These are phyloP conservation scores for Aspergillus heteromorphus DNA, from an alignment of 495 filamentous ascomycete species.

Conservation along the genomic window DNA sequence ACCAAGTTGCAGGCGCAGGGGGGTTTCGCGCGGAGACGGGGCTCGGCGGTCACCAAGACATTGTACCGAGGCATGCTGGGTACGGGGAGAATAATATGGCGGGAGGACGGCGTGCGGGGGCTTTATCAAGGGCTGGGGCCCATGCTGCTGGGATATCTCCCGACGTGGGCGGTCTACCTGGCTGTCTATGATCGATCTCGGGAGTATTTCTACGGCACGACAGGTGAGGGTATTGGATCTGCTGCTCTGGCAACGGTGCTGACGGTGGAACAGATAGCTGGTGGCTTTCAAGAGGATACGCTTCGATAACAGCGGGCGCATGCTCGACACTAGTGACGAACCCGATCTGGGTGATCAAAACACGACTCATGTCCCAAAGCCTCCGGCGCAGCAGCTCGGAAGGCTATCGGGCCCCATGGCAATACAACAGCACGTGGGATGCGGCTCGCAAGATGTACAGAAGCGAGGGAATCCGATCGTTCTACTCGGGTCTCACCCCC, in stretches of 20 bases:
- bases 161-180: conserved; percentile 97
- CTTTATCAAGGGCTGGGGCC: conserved; percentile 93
- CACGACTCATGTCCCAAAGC: conserved; percentile 88
- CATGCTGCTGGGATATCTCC: conserved; percentile 90
- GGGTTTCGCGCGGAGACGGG: conserved; percentile 53
- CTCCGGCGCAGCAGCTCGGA: conserved; percentile 39
- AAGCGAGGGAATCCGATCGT: conserved; percentile 78
- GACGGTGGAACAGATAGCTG: conserved; percentile 40
- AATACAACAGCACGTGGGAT: conserved; percentile 81
- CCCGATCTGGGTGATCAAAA: conserved; percentile 99
- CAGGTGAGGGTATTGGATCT: conserved; percentile 46
- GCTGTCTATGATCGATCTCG: conserved; percentile 90
- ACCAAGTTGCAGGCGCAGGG: conserved; percentile 97
- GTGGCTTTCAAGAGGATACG: conserved; percentile 60
- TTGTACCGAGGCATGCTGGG: conserved; percentile 83
- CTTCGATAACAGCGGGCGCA: conserved; percentile 83
- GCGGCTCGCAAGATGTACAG: conserved; percentile 93
- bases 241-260: not conserved
- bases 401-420: conserved; percentile 69
- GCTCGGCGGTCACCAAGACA: conserved; percentile 40
- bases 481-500: conserved; percentile 92
- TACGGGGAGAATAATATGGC: conserved; percentile 77
- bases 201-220: conserved; percentile 59
- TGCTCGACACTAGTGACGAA: conserved; percentile 96
- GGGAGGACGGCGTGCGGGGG: conserved; percentile 79